phyloP scores from a whole-genome alignment of 805 yeast species.

The Cyberlindnera suaveolens region DNA sequence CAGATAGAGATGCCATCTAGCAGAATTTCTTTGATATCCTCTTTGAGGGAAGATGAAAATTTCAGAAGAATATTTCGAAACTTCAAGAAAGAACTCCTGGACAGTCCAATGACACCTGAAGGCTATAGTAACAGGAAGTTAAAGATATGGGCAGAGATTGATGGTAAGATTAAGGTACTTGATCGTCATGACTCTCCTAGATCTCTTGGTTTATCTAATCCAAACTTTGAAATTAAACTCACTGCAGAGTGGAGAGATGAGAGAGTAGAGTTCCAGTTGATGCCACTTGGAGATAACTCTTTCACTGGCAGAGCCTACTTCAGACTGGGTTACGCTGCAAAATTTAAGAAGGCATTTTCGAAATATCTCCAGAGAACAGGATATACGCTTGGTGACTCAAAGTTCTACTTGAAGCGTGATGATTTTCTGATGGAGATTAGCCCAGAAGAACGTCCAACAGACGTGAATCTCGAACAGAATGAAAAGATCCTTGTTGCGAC shows the following conservation, averaged over 20 bases:
- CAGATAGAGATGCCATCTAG: too few relatives aligned
- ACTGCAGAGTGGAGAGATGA: not conserved
- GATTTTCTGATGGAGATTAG: not conserved
- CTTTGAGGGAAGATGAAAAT: too few relatives aligned
- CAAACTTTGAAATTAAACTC: not conserved
- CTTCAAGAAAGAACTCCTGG: too few relatives aligned
- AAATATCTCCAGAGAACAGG: not conserved
- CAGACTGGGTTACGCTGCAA: not conserved
- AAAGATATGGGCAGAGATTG: too few relatives aligned
- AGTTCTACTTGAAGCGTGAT: not conserved
- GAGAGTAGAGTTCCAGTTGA: not conserved
- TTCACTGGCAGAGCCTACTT: not conserved
- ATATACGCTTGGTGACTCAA: not conserved
- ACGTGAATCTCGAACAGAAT: not conserved
- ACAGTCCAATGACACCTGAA: too few relatives aligned
- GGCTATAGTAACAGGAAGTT: too few relatives aligned
- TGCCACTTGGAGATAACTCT: not conserved
- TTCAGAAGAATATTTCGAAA: too few relatives aligned
- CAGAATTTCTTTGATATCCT: too few relatives aligned
- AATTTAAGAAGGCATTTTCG: not conserved
- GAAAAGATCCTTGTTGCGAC: not conserved
- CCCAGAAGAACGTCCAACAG: not conserved
- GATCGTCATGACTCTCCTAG: too few relatives aligned
- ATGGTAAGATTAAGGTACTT: too few relatives aligned
- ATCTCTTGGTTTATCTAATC: too few relatives aligned